Evolutionary conservation across 2,329 filamentous ascomycete genomes (phyloP), one percentile per base, ranked within the genome.

Genomic region (Pestalotiopsis sp.): DNA sequence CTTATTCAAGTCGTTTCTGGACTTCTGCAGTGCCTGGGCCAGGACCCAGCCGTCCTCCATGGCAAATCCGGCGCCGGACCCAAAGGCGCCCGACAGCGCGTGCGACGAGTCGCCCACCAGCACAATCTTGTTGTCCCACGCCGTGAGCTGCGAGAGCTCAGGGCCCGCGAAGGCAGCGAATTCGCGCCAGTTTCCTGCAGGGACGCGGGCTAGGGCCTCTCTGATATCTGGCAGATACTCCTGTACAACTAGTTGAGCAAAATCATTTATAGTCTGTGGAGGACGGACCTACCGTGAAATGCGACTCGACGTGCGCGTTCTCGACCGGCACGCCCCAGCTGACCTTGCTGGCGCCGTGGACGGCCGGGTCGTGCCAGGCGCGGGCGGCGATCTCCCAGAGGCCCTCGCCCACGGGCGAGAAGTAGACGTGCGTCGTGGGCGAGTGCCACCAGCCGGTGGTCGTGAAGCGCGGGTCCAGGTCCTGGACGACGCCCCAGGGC

Each of bases 41-140:
- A 78, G 66, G 1, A 75, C 68, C 73, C 73, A 78, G 2, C 75
- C 76, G 23, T 77, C 73, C 68, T 81, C 79, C 61, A 81, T 73
- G 2, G 79, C 80, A n/a, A 81, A 82, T 0, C 79, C 79, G 0
- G 80, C 79, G 0, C 80, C 80, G 0, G 80, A 70, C 67, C 75
- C 70, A 56, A 83, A 83, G 0, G 79, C 80, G 0, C 84, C 84
- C 0, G 85, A 86, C 0, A 87, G 78, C 0, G 86, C 84, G 73
- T 89, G 87, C 1, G 85, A 88, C 0, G 86, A 83, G 70, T 89
- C 86, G 9, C 86, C 87, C 0, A 88, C 81, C 4, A 89, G 79
- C 5, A 83, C 86, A 2, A 87, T 72, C 65, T 82, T 82, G 57
- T 81, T 75, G 78, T 81, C 67, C 74, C 74, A 85, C 2, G 76